Evolutionary conservation across 352 stramenopile species (phyloP), one percentile per base, ranked within the genome.

Genomic region (Aphanomyces stellatus): DNA sequence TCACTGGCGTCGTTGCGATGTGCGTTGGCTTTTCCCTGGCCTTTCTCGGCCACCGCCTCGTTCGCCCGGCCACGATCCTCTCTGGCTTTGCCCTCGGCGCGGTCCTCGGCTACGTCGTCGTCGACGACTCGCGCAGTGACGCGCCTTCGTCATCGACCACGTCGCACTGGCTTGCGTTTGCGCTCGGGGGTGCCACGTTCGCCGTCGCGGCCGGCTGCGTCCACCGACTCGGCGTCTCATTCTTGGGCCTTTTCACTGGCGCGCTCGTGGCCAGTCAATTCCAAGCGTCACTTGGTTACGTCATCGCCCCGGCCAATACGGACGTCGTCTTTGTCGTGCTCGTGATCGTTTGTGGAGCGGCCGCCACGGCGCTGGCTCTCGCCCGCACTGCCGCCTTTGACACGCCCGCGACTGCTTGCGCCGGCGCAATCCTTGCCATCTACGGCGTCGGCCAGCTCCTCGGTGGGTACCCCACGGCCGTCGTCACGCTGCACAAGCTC

Each of bases 51-150:
- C 84, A 88, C 48, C 67, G 73, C 0, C 73, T 85, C 17, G 76
- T 86, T 51, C 82, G 79, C 4, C 76, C 75, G 1, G 80, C 75
- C 0, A 83, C 88, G n/a, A 82, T 91, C 42, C 74, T 79, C 57
- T 85, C 78, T 64, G 82, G 76, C 41, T 91, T 93, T 49, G 74
- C 87, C 28, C 51, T 87, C 3, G 84, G 84, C 17, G 79, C 79
- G 4, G 73, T 92, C 51, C 76, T 85, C 35, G 72, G 84, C 0
- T 77, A 78, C 2, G 72, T 79, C 1, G 65, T 88, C 22, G 69
- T 73, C 11, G 74, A 83, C 42, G 69, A 73, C 24, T 46, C 62
- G 30, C 78, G 79, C 63, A 62, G 60, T 31, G 65, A 41, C 63
- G 60, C 35, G 65, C 34, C 11, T 43, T 63, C n/a, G n/a, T 67